Percentiles rank a stretch among this genome's conserved stretches.
Conservation (phyloP, 2,329 filamentous ascomycete species). For the Sarocladium oryzae region DNA sequence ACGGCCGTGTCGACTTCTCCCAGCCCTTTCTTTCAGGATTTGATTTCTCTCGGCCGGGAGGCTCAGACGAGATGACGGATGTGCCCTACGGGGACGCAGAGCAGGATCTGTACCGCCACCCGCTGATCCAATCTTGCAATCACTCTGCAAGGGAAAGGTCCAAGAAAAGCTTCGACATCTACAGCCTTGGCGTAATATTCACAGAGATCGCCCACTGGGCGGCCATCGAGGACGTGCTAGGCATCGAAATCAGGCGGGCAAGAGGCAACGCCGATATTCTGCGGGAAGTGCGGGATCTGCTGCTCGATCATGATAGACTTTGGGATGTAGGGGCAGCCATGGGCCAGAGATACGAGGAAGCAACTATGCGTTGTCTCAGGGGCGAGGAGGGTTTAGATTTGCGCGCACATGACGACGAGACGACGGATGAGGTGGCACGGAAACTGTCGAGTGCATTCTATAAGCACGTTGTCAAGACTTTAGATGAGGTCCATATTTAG, state of each 20-base stretch:
- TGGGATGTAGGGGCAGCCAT: conserved; percentile 30
- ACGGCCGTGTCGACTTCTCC: conserved; percentile 27
- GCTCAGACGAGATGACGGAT: conserved; percentile 44
- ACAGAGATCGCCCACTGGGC: conserved; percentile 49
- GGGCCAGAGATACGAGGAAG: conserved; percentile 33
- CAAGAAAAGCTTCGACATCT: conserved; percentile 46
- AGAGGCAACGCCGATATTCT: conserved; percentile 31
- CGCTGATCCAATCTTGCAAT: conserved; percentile 30
- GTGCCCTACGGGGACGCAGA: conserved; percentile 36
- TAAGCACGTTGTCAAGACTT: conserved; percentile 37
- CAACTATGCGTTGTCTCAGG: conserved; percentile 28
- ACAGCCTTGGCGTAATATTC: conserved; percentile 44
- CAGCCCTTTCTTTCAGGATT: conserved; percentile 45
- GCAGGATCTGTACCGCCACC: conserved; percentile 46
- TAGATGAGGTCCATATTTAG: conserved; percentile 25
- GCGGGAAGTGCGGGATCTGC: conserved; percentile 25
- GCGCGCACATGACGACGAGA: conserved; percentile 32
- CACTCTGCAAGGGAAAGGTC: conserved; percentile 28
- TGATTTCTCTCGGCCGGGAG: conserved; percentile 46
- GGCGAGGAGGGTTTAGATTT: conserved; percentile 32
- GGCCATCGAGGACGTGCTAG: conserved; percentile 36
- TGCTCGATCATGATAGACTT: conserved; percentile 24
- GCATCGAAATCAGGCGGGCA: conserved; percentile 28
- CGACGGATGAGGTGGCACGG: conserved; percentile 30
- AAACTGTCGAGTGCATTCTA: conserved; percentile 34